phyloP scores from a whole-genome alignment of 1,284 basidiomycete genomes.

The Hortiboletus rubellus region DNA sequence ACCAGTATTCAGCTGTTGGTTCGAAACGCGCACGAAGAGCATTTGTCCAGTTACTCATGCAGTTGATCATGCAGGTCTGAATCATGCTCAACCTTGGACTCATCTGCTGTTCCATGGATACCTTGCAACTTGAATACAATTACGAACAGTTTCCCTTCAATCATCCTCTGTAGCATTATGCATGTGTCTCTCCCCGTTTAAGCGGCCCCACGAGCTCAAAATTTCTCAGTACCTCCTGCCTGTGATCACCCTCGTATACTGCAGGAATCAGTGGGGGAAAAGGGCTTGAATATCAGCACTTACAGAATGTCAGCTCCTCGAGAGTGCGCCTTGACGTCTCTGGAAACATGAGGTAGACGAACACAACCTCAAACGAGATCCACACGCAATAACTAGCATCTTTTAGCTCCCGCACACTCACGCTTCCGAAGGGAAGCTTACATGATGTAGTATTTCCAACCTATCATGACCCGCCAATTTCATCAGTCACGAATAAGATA shows the following conservation, averaged over 20 bases:
- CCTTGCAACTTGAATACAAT: no score
- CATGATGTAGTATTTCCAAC: conserved; percentile 19
- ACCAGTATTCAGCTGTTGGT: no score
- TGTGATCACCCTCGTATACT: conserved; percentile 14
- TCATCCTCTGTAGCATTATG: background rate
- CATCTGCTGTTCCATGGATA: no score
- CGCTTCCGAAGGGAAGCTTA: background rate
- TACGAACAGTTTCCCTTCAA: background rate
- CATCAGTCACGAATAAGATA: background rate
- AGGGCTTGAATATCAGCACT: conserved; percentile 23
- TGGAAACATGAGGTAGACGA: conserved; percentile 55
- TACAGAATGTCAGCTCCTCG: conserved; percentile 62
- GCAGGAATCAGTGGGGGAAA: background rate
- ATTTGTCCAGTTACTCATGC: no score
- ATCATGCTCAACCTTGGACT: no score
- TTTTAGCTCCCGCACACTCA: background rate
- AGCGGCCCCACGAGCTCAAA: background rate
- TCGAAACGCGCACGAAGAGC: no score
- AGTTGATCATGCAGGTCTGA: no score
- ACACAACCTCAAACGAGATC: conserved; percentile 45
- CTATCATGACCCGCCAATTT: background rate
- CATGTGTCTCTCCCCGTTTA: background rate
- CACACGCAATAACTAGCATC: conserved; percentile 42
- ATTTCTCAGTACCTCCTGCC: background rate
- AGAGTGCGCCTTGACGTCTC: conserved; percentile 53